These are phyloP conservation scores for Alloascoidea africana DNA, from an alignment of 805 yeast genomes.

Conservation along the genomic window DNA sequence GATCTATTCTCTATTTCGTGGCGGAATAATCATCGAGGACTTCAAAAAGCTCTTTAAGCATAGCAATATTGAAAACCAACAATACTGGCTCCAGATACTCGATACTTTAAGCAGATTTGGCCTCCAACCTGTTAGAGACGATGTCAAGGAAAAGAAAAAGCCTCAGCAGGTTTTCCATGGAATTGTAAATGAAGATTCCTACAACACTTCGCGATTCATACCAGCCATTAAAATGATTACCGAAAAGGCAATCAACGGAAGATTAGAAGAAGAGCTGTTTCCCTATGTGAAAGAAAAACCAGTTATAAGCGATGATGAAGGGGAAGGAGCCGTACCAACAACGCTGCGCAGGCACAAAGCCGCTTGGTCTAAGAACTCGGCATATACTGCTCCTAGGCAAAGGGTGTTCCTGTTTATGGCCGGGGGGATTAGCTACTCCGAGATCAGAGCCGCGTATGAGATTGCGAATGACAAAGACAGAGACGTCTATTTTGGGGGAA, in stretches of 20 bases:
- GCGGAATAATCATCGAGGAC: conserved; percentile 54
- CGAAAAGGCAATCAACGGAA: conserved; percentile 28
- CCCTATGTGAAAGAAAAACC: conserved; percentile 73
- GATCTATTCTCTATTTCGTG: conserved; percentile 65
- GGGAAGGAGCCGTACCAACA: conserved; percentile 28
- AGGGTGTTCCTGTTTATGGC: conserved; percentile 67
- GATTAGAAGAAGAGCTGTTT: conserved; percentile 42
- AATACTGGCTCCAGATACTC: conserved; percentile 37
- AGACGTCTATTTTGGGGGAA: conserved; percentile 74
- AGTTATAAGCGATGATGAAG: conserved; percentile 19
- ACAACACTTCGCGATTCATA: conserved; percentile 54
- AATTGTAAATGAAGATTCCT: conserved; percentile 28
- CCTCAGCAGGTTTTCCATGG: conserved; percentile 28
- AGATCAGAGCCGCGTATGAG: conserved; percentile 61
- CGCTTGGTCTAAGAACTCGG: conserved; percentile 46
- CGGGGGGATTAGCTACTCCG: conserved; percentile 84
- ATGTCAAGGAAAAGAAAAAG: conserved; percentile 15
- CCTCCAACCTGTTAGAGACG: conserved; percentile 31
- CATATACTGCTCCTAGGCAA: conserved; percentile 33
- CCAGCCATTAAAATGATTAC: conserved; percentile 54
- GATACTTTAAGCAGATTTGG: conserved; percentile 45
- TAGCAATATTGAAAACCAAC: conserved; percentile 22
- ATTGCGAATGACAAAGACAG: conserved; percentile 43
- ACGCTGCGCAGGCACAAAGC: conserved; percentile 62
- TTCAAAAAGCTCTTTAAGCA: conserved; percentile 53